Base-by-base conservation (phyloP, 768 basidiomycete species). In the Panus rudis region DNA sequence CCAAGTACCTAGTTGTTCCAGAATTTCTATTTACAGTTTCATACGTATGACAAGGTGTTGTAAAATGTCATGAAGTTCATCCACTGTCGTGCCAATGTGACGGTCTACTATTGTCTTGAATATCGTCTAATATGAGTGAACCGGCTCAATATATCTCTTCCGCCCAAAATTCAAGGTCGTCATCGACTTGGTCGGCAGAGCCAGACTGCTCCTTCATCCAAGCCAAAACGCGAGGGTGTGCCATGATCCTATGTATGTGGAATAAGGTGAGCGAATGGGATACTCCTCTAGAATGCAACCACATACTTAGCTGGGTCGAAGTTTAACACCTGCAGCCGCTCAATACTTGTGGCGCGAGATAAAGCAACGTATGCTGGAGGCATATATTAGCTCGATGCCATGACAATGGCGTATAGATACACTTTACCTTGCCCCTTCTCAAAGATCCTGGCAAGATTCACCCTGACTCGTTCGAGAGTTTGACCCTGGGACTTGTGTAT, bases 401-500 rank as follows among this genome's bases (percentile, higher is more conserved):
- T 19, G n/a, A 47, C 28, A 17, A 17, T 23, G 13, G 22, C 19
- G 16, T 37, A 19, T 25, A 16, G 25, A 37, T 25, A 16, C 14
- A n/a, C 35, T 57, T 39, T 38, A 80, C 84, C 83, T 78, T 88
- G 80, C 4, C 84, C 84, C 45, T 76, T 81, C 59, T 86, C 92
- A 63, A 94, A 94, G 1, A 78, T 83, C 31, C 74, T 71, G 46
- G 66, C 59, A 21, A 93, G 71, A 55, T 92, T 80, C 3, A 92
- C 84, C 46, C 81, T 84, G 44, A 92, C 88, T 38, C 88, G 71
- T 39, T 88, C 78, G 33, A 94, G 64, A 0, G 92, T 93, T 60
- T 92, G 91, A 0, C 92, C 92, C 58, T 94, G 92, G 4, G 83
- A 84, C 57, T 93, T 93, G 64, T 92, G 89, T 26, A 92, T 80